Percentiles rank a stretch among this genome's conserved stretches.
These are phyloP conservation scores for Cystofilobasidium capitatum DNA, from an alignment of 768 basidiomycete species.

Conservation along the genomic window DNA sequence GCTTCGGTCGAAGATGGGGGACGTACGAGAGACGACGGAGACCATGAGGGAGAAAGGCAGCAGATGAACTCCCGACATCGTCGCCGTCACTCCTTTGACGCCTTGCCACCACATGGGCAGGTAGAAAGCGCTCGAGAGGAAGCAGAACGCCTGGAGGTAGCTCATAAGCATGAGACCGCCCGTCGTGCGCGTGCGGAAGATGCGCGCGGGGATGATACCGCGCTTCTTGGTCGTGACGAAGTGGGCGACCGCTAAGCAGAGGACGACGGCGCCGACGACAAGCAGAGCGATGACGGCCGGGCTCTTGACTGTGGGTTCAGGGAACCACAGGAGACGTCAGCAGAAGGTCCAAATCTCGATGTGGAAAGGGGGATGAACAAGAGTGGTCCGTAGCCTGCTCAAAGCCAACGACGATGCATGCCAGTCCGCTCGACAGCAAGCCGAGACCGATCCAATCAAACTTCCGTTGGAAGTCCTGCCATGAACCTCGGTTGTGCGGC, in stretches of 20 bases:
- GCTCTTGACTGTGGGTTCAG: background rate
- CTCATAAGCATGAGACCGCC: background rate
- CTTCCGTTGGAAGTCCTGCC: constrained; percentile 1
- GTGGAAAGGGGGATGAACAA: background rate
- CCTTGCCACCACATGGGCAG: constrained; percentile 27
- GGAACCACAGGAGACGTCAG: background rate
- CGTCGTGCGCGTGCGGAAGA: constrained; percentile 10
- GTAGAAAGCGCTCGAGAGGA: constrained; percentile 21
- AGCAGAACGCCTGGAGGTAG: constrained; percentile 22
- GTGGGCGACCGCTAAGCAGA: background rate
- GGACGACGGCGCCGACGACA: background rate
- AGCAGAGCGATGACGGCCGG: constrained; percentile 13
- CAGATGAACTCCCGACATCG: constrained; percentile 25
- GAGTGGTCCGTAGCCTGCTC: constrained; percentile 19
- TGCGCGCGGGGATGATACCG: constrained; percentile 11
- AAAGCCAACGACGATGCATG: constrained; percentile 21
- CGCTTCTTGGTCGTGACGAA: constrained; percentile 16
- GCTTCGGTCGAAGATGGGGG: too few relatives aligned
- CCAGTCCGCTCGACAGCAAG: background rate
- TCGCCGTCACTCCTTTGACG: constrained; percentile 11
- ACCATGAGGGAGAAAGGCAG: constrained; percentile 24
- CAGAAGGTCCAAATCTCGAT: too few relatives aligned
- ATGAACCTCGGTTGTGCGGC: background rate
- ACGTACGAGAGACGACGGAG: constrained; percentile 4
- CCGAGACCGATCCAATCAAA: constrained; percentile 14